Evolutionary conservation across 169 alveolate genomes (phyloP).

Genomic region (Plasmodium cynomolgi): DNA sequence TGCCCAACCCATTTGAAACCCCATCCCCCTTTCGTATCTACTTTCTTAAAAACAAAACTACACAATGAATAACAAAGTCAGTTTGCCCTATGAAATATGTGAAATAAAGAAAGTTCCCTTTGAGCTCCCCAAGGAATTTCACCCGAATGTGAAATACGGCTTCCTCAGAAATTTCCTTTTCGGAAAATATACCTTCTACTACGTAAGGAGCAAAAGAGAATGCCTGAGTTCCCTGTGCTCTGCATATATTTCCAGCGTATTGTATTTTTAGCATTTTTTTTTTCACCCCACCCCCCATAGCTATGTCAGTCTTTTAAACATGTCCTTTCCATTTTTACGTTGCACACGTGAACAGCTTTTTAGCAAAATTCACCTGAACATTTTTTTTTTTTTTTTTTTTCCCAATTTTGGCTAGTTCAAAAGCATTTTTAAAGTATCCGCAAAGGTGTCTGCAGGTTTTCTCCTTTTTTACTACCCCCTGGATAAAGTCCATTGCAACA

Average conservation of each 20-base stretch:
- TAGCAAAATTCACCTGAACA: conserved; percentile 5
- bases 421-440: conserved; percentile 52
- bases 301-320: neutral
- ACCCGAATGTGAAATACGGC: conserved; percentile 75
- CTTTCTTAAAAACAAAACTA: neutral
- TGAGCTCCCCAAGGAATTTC: conserved; percentile 68
- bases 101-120: conserved; percentile 33
- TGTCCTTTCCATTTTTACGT: neutral
- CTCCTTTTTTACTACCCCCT: conserved; percentile 74
- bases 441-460: conserved; percentile 72
- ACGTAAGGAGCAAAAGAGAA: conserved; percentile 27
- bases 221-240: neutral
- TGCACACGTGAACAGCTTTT: neutral
- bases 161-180: conserved; percentile 61
- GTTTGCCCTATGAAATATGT: conserved; percentile 43
- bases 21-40: neutral
- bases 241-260: neutral
- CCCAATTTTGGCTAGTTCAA: conserved; percentile 16
- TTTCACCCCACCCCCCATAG: neutral
- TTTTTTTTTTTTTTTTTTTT: conserved; percentile 27
- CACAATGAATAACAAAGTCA: conserved; percentile 59
- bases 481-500: conserved; percentile 75
- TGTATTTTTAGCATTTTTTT: neutral
- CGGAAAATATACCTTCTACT: conserved; percentile 53
- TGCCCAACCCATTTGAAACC: neutral